Conservation (phyloP, 495 filamentous ascomycete genomes). For the Lasiosphaeria miniovina region DNA sequence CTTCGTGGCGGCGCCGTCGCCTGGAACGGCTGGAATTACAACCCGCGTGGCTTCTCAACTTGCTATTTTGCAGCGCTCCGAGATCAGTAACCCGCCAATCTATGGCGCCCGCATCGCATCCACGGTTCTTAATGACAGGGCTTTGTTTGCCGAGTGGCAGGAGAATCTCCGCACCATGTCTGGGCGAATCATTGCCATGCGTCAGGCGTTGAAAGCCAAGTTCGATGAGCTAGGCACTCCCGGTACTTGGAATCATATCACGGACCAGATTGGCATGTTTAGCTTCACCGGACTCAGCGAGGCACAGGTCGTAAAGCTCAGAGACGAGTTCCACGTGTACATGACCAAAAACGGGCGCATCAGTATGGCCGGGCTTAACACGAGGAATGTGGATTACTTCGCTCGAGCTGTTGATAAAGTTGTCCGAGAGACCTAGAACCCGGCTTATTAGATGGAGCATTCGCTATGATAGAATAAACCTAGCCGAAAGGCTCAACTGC, state of each 20-base stretch:
- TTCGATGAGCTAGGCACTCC: slow-evolving; percentile 81
- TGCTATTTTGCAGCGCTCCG: slow-evolving; percentile 89
- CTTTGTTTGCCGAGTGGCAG: slow-evolving; percentile 91
- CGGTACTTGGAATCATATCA: slow-evolving; percentile 93
- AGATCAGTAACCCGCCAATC: slow-evolving; percentile 94
- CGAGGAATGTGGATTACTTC: slow-evolving; percentile 86
- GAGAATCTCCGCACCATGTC: slow-evolving; percentile 90
- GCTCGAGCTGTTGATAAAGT: slow-evolving; percentile 84
- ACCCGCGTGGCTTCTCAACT: slow-evolving; percentile 78
- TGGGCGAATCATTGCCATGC: slow-evolving; percentile 88
- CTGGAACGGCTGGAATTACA: slow-evolving; percentile 60
- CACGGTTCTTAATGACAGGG: slow-evolving; percentile 74
- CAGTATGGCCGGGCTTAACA: slow-evolving; percentile 93
- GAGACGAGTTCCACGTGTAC: slow-evolving; percentile 84
- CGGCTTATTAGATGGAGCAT: not conserved
- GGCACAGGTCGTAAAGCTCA: slow-evolving; percentile 76
- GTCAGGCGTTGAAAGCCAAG: slow-evolving; percentile 66
- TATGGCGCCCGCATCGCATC: slow-evolving; percentile 90
- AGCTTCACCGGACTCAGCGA: slow-evolving; percentile 90
- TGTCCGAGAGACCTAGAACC: slow-evolving; percentile 58
- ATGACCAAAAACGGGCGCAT: slow-evolving; percentile 99
- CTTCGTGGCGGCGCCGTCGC: slow-evolving; percentile 72
- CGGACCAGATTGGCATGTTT: slow-evolving; percentile 99
- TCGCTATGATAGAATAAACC: not conserved
- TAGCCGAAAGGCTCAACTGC: not conserved